A percentile compares a stretch with the other conserved stretches of the same genome.
Conservation (phyloP, 495 filamentous ascomycete genomes). For the Aspergillus mulundensis region DNA sequence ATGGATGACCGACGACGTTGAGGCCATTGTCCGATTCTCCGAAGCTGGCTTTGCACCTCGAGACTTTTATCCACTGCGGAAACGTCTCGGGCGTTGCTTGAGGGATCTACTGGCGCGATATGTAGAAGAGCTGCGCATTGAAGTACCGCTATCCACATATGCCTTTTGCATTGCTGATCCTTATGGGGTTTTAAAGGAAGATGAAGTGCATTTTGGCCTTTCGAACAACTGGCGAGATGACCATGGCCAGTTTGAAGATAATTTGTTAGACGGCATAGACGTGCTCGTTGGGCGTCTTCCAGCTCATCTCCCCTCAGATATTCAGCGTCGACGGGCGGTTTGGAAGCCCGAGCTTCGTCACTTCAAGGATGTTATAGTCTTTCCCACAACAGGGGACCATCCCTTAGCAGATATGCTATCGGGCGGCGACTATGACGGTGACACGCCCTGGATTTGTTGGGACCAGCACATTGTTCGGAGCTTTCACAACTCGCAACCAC, state of each 20-base stretch:
- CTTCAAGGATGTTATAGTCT: slow-evolving; percentile 85
- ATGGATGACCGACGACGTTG: slow-evolving; percentile 32
- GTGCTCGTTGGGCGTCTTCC: slow-evolving; percentile 84
- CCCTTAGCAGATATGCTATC: slow-evolving; percentile 78
- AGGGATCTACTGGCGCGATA: slow-evolving; percentile 48
- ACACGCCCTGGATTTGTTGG: slow-evolving; percentile 89
- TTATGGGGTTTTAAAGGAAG: slow-evolving; percentile 60
- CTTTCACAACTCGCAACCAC: slow-evolving; percentile 69
- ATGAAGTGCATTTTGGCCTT: slow-evolving; percentile 78
- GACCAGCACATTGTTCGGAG: slow-evolving; percentile 66
- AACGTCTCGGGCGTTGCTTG: slow-evolving; percentile 52
- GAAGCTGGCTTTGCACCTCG: slow-evolving; percentile 63
- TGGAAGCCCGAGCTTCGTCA: slow-evolving; percentile 65
- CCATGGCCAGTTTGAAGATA: slow-evolving; percentile 55
- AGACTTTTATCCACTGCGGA: slow-evolving; percentile 54
- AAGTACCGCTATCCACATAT: slow-evolving; percentile 69
- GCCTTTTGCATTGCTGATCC: slow-evolving; percentile 82
- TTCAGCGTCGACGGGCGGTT: slow-evolving; percentile 65
- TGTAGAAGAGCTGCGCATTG: slow-evolving; percentile 65
- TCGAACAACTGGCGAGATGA: slow-evolving; percentile 58
- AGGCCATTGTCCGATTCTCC: slow-evolving; percentile 34
- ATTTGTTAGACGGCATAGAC: slow-evolving; percentile 61
- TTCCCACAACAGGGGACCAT: slow-evolving; percentile 63
- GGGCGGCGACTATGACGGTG: slow-evolving; percentile 94
- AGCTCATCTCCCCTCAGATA: slow-evolving; percentile 74